Evolutionary conservation across 1,284 basidiomycete genomes (phyloP).

Genomic region (Austropuccinia psidii): DNA sequence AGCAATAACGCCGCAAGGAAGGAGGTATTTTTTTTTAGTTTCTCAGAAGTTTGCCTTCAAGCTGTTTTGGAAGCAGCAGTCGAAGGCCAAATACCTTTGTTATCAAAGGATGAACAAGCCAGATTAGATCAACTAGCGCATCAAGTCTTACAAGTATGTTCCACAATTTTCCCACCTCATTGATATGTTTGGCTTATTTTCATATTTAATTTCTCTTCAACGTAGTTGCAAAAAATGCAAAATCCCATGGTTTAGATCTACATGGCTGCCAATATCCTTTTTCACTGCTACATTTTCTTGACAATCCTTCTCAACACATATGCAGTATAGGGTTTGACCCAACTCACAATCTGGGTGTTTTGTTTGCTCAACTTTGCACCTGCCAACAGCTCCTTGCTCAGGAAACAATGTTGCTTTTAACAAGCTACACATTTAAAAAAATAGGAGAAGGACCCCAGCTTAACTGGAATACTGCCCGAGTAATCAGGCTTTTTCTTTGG

Average conservation of each 20-base stretch:
- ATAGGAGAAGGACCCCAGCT: no score
- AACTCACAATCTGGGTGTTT: conserved; percentile 1
- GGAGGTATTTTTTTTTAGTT: no score
- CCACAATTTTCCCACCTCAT: neutral
- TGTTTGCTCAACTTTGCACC: conserved; percentile 22
- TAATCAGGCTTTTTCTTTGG: conserved; percentile 82
- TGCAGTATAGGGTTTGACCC: conserved; percentile 9
- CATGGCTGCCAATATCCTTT: conserved; percentile 32
- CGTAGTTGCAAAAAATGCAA: conserved; percentile 11
- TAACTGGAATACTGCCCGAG: conserved; percentile 71
- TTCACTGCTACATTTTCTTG: neutral
- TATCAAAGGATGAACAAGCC: conserved; percentile 11
- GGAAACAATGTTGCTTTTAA: neutral
- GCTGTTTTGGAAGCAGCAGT: neutral
- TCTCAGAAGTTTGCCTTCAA: conserved; percentile 8
- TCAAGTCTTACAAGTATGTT: conserved; percentile 17
- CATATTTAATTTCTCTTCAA: neutral
- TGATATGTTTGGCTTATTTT: neutral
- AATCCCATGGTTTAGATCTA: conserved; percentile 9
- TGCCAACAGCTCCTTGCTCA: neutral
- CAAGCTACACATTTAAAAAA: neutral
- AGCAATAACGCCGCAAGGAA: no score
- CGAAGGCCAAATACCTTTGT: conserved; percentile 5
- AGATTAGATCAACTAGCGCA: neutral
- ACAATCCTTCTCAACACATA: no score